Evolutionary conservation across 257 asterid genomes (phyloP), one percentile per base, ranked within the genome.

Genomic region (Plantago ovata): DNA sequence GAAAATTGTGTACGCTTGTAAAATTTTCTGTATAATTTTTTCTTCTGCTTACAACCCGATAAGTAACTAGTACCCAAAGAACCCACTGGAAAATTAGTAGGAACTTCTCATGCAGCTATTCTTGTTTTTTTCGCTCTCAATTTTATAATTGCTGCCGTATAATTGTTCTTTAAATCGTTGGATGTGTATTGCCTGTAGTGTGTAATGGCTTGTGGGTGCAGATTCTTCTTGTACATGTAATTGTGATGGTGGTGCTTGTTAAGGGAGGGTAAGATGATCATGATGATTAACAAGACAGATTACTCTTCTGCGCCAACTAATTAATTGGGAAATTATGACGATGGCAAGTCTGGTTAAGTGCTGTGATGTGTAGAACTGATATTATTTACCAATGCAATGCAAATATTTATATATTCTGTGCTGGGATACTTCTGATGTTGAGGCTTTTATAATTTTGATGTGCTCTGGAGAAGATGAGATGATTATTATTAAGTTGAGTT

Each of bases 111-210:
- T 2, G 3, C 28, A 6, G 10, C 19, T 32, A 28, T 10, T 60
- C 22, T 58, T 45, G 13, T 8, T 14, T 9, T 12, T 7, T 5
- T 5, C 22, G 3, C 20, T 0, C 39, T 51, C 12, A 51, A 51
- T 39, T 39, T 22, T 21, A 36, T 39, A 41, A 21, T 38, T 61
- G 48, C 59, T 10, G 6, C 38, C 42, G 2, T 16, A 38, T 3
- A 13, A 20, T 61, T 50, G 40, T 14, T 63, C 32, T 10, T 62
- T 23, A 24, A 21, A 24, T 20, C 40, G 13, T 9, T 40, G 52
- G 53, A 39, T 21, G 33, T 63, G 52, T 63, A 28, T 41, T 51
- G 47, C 36, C 10, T 15, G n/a, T 3, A 48, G 32, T 19, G 38
- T 9, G 20, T 20, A 21, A 19, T 9, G 33, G 6, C 7, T 24